Evolutionary conservation across 352 stramenopile genomes (phyloP), one percentile per base, ranked within the genome.

Genomic region (Peronospora destructor): DNA sequence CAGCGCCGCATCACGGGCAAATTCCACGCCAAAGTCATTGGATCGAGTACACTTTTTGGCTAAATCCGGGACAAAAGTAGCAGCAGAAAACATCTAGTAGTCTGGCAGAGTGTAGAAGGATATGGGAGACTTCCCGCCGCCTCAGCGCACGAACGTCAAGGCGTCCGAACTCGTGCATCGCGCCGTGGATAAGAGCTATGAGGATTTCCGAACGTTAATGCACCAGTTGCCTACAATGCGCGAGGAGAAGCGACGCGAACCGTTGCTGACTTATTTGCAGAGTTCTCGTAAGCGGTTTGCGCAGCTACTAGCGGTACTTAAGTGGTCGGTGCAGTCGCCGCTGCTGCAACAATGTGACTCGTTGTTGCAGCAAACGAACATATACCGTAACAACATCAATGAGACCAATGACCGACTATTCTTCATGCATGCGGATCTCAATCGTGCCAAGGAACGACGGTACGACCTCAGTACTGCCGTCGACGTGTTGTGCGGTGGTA

Each of bases 281-380:
- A 73, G 68, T 35, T 61, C 77, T 5, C 67, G 79, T 35, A 81
- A 78, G 50, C 77, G 76, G 19, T 92, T 92, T 44, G 73, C 79
- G 17, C 80, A 90, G 63, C 56, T 92, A 2, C 43, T 92, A 13
- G 78, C 77, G 6, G 67, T 92, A 53, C 70, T 89, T 34, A 88
- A 89, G 55, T 92, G 82, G 82, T 92, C 82, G n/a, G 76, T 87
- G 29, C 82, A 92, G 54, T 78, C 78, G 45, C 78, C 82, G 36
- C 56, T 92, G 45, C 59, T 89, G 17, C 65, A 83, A 60, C 76
- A 89, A 52, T 90, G 82, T 56, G 68, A 86, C 33, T 60, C 61
- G 26, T 40, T 92, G 28, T 62, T 89, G 25, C 45, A 69, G 34
- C 71, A 85, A 39, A 70, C 76, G 4, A 61, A 87, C 33, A 55